A percentile compares a stretch with the other conserved stretches of the same genome.
phyloP scores from a whole-genome alignment of 1,284 basidiomycete genomes.

The Apiotrichum brassicae region DNA sequence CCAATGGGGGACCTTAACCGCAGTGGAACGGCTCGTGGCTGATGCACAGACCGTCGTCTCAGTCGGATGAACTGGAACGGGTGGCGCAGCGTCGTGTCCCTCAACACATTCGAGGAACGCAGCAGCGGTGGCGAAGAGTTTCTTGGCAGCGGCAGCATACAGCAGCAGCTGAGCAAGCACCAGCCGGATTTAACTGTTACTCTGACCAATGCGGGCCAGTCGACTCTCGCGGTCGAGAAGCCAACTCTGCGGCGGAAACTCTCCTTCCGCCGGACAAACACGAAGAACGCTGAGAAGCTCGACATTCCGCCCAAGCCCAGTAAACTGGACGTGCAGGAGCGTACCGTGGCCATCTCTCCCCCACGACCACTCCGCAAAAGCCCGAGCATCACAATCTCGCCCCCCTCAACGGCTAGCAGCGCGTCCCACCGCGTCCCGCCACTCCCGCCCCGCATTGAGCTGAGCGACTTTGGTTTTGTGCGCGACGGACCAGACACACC shows the following conservation, averaged over 20 bases:
- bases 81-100: constrained; percentile 1
- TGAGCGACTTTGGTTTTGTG: constrained; percentile 3
- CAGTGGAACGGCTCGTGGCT: too few relatives aligned
- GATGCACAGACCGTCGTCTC: constrained; percentile 1
- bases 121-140: too few relatives aligned
- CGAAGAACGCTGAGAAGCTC: neutral
- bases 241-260: neutral
- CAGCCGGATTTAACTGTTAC: neutral
- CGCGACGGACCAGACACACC: constrained; percentile 2
- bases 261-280: neutral
- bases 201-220: neutral
- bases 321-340: neutral
- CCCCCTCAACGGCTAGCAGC: neutral
- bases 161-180: neutral
- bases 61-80: neutral
- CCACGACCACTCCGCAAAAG: neutral
- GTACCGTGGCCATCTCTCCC: neutral
- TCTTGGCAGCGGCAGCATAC: too few relatives aligned
- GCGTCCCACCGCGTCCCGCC: neutral
- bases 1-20: too few relatives aligned
- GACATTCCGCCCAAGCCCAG: neutral
- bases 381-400: constrained; percentile 1
- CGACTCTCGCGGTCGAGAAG: neutral
- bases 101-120: constrained; percentile 1
- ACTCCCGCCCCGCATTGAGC: neutral